phyloP scores from a whole-genome alignment of 179 eudicot species.

The Beta corolliflora region DNA sequence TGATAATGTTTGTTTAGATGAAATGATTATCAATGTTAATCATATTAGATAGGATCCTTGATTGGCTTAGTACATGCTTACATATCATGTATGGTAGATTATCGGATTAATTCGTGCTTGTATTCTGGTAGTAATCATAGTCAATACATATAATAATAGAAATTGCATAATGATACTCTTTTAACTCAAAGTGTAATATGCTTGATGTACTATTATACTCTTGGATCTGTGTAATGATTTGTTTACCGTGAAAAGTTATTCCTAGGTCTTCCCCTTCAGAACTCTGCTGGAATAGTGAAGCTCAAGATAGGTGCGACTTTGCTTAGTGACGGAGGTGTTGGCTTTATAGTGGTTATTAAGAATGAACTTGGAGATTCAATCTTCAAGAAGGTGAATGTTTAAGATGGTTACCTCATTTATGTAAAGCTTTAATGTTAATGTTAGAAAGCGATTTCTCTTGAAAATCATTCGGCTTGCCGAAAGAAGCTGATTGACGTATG shows the following conservation, averaged over 20 bases:
- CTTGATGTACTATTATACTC: not conserved
- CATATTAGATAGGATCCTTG: not conserved
- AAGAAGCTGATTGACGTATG: too few species aligned
- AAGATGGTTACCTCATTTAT: not conserved
- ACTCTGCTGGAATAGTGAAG: not conserved
- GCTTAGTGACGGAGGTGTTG: not conserved
- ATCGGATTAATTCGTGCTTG: not conserved
- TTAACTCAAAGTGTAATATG: not conserved
- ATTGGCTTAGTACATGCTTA: constrained; percentile 21
- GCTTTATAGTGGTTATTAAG: not conserved
- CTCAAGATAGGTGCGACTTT: not conserved
- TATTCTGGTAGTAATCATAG: constrained; percentile 17
- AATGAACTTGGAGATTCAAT: not conserved
- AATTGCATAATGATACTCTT: not conserved
- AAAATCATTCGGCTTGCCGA: not conserved
- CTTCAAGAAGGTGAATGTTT: not conserved
- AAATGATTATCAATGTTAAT: constrained; percentile 11
- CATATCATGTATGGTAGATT: not conserved
- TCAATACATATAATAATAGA: constrained; percentile 15
- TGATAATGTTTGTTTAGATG: not conserved
- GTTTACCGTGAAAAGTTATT: not conserved
- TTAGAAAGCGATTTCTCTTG: not conserved
- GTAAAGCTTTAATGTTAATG: not conserved
- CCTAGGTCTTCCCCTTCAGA: not conserved
- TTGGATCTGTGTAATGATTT: not conserved